These are phyloP conservation scores for Trichosporon sp. DNA, from an alignment of 1,284 basidiomycete genomes.

Conservation along the genomic window DNA sequence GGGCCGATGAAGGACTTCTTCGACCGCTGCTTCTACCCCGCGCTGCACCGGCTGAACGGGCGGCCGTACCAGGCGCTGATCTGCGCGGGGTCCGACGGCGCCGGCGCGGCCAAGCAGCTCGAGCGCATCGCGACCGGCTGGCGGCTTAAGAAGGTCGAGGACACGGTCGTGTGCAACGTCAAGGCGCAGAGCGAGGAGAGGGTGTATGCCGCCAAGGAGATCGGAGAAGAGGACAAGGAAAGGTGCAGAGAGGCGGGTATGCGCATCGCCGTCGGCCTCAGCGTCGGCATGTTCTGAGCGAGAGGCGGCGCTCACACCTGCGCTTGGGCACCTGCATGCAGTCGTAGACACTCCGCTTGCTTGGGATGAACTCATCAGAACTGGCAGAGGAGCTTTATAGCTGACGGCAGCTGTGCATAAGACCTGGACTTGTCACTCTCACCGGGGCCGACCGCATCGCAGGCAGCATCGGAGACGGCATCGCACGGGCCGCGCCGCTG, in stretches of 20 bases:
- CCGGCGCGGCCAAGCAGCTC: conserved; percentile 15
- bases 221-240: conserved; percentile 6
- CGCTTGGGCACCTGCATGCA: neutral
- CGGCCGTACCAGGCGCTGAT: conserved; percentile 19
- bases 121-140: conserved; percentile 18
- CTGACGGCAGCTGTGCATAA: no score
- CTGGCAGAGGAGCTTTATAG: no score
- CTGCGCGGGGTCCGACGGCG: conserved; percentile 19
- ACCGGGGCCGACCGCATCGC: no score
- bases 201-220: conserved; percentile 13
- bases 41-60: conserved; percentile 14
- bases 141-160: conserved; percentile 15
- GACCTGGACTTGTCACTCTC: no score
- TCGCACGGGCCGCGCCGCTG: no score
- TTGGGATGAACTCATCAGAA: no score
- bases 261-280: conserved; percentile 17
- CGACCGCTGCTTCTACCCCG: conserved; percentile 18
- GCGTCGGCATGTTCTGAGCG: conserved; percentile 15
- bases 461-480: no score
- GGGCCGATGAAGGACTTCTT: conserved; percentile 21
- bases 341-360: no score
- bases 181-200: conserved; percentile 18
- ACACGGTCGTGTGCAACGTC: conserved; percentile 14
- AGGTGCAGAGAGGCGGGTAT: conserved; percentile 14
- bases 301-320: neutral